Percentiles rank a stretch among this genome's conserved stretches.
Conservation (phyloP, 2,329 filamentous ascomycete species). For the Ploettnerulaceae sp. region DNA sequence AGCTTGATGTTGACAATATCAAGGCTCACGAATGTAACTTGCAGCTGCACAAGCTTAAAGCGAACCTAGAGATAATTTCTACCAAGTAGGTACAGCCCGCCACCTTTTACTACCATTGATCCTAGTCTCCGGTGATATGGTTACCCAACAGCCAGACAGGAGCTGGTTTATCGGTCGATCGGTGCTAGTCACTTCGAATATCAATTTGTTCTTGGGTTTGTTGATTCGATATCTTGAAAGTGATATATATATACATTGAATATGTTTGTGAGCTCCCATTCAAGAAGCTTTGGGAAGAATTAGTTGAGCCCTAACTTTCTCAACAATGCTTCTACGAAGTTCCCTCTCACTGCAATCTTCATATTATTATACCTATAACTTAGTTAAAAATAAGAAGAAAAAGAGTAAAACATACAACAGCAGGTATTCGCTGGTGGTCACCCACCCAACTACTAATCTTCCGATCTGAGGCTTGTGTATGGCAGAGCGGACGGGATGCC, state of each 20-base stretch:
- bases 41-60: constrained; percentile 11
- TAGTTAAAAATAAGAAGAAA: too few species aligned
- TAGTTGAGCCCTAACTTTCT: too few species aligned
- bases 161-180: constrained; percentile 10
- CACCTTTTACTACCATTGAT: constrained; percentile 6
- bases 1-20: not conserved
- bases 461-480: too few species aligned
- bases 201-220: constrained; percentile 5
- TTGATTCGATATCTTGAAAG: constrained; percentile 1
- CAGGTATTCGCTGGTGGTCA: too few species aligned
- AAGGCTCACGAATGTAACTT: constrained; percentile 9
- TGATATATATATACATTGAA: constrained; percentile 8
- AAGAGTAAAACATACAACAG: too few species aligned
- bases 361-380: too few species aligned
- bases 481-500: too few species aligned
- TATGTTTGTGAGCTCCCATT: constrained; percentile 8
- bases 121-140: not conserved
- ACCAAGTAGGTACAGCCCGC: not conserved
- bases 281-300: constrained; percentile 4
- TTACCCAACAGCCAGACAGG: not conserved
- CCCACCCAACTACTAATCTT: too few species aligned
- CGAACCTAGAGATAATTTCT: not conserved
- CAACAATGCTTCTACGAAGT: too few species aligned
- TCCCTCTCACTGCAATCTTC: too few species aligned
- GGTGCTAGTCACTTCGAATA: not conserved